phyloP scores from a whole-genome alignment of 164 flowering plant genomes.

The Platanus orientalis region DNA sequence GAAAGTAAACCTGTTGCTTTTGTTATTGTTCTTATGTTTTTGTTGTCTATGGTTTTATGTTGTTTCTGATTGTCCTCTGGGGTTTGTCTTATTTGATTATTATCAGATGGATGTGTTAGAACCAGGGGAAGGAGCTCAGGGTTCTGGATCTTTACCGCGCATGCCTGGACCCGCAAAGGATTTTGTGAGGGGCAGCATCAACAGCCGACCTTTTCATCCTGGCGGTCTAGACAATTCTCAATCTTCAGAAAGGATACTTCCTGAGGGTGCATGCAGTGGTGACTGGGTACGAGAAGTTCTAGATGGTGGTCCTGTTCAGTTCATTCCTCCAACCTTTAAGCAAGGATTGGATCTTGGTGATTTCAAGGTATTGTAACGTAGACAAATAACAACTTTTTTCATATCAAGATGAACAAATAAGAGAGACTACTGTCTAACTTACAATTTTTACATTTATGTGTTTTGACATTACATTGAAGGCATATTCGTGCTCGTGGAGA shows the following conservation, averaged over 20 bases:
- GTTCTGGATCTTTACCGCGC: slow-evolving; percentile 61
- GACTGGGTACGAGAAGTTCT: slow-evolving; percentile 82
- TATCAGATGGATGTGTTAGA: slow-evolving; percentile 73
- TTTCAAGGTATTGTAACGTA: slow-evolving; percentile 49
- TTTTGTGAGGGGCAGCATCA: slow-evolving; percentile 77
- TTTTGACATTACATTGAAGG: no score
- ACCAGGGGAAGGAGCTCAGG: slow-evolving; percentile 56
- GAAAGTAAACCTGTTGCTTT: background rate
- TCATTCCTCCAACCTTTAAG: slow-evolving; percentile 66
- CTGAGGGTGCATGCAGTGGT: slow-evolving; percentile 67
- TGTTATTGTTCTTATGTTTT: background rate
- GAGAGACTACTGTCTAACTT: background rate
- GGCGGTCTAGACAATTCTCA: slow-evolving; percentile 82
- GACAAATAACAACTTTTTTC: background rate
- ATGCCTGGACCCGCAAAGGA: slow-evolving; percentile 75
- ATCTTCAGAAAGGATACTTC: slow-evolving; percentile 51
- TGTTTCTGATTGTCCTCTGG: slow-evolving; percentile 3
- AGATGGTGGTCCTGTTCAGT: slow-evolving; percentile 65
- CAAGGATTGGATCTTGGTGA: slow-evolving; percentile 76
- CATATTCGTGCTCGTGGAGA: slow-evolving; percentile 60
- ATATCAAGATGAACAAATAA: background rate
- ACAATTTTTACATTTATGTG: slow-evolving; percentile 1
- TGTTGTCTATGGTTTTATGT: no score
- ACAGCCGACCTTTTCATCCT: slow-evolving; percentile 89
- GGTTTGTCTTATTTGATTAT: slow-evolving; percentile 11